Percentiles rank a stretch among this genome's conserved stretches.
These are phyloP conservation scores for Sphaerobolus stellatus DNA, from an alignment of 1,284 basidiomycete species.

Conservation along the genomic window DNA sequence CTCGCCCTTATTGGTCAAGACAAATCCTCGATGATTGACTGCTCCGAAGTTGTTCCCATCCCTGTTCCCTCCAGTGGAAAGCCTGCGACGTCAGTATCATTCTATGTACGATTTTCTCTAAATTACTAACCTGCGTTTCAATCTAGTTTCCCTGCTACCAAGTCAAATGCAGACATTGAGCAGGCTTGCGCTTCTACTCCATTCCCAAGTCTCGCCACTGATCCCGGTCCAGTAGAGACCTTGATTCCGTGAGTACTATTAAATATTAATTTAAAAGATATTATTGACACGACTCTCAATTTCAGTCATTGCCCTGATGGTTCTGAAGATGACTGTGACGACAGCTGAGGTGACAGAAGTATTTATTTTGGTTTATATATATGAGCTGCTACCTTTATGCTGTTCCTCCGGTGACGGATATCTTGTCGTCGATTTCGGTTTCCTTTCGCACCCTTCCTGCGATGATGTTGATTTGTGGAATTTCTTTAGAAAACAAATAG, in stretches of 20 bases:
- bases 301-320: neutral
- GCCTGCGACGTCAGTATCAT: neutral
- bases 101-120: neutral
- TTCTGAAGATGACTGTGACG: neutral
- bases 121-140: neutral
- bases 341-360: too few species aligned
- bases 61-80: neutral
- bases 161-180: slow-evolving; percentile 9
- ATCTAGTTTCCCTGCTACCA: slow-evolving; percentile 15
- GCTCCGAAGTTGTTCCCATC: slow-evolving; percentile 29
- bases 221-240: neutral
- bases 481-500: too few species aligned
- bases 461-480: too few species aligned
- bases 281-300: neutral
- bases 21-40: slow-evolving; percentile 20
- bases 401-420: too few species aligned
- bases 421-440: too few species aligned
- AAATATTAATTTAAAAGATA: neutral
- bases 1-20: slow-evolving; percentile 30
- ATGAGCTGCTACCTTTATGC: too few species aligned
- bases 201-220: slow-evolving; percentile 13
- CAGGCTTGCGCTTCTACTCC: slow-evolving; percentile 9
- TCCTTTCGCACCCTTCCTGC: too few species aligned
- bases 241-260: neutral
- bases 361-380: too few species aligned